These are phyloP conservation scores for Oropetium thomaeum DNA, from an alignment of 176 grass and related monocot species.

Conservation along the genomic window DNA sequence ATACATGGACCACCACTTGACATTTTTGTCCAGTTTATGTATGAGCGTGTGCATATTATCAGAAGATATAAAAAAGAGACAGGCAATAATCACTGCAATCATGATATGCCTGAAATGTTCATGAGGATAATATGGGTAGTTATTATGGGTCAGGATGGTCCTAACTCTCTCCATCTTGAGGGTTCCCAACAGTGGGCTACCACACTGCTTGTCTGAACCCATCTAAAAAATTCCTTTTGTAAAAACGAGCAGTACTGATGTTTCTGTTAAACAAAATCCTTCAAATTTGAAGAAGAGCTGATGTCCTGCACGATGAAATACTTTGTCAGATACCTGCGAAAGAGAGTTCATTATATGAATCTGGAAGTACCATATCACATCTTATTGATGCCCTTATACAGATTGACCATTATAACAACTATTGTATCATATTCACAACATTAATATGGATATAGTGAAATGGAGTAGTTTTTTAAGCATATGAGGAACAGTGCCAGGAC, in stretches of 20 bases:
- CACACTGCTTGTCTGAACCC: constrained; percentile 61
- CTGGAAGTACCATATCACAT: not conserved
- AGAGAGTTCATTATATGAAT: not conserved
- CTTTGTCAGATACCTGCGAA: constrained; percentile 9
- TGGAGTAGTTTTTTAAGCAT: not conserved
- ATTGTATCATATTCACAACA: no score
- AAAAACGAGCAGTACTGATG: not conserved
- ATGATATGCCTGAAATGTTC: constrained; percentile 90
- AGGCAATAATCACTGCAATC: constrained; percentile 78
- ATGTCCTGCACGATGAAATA: constrained; percentile 20
- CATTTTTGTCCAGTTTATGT: constrained; percentile 84
- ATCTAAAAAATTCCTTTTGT: constrained; percentile 33
- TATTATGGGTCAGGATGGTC: constrained; percentile 77
- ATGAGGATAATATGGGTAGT: constrained; percentile 84
- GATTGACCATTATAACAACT: not conserved
- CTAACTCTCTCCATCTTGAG: constrained; percentile 82
- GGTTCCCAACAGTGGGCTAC: constrained; percentile 63
- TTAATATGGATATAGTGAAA: not conserved
- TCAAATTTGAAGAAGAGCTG: constrained; percentile 21
- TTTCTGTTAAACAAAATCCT: constrained; percentile 7
- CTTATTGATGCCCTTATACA: not conserved
- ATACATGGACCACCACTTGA: constrained; percentile 99
- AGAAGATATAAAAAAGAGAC: constrained; percentile 84
- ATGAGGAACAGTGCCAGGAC: not conserved
- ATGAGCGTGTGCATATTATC: constrained; percentile 89